Conservation (phyloP, 2,329 filamentous ascomycete species). For the Arthroderma sp. region DNA sequence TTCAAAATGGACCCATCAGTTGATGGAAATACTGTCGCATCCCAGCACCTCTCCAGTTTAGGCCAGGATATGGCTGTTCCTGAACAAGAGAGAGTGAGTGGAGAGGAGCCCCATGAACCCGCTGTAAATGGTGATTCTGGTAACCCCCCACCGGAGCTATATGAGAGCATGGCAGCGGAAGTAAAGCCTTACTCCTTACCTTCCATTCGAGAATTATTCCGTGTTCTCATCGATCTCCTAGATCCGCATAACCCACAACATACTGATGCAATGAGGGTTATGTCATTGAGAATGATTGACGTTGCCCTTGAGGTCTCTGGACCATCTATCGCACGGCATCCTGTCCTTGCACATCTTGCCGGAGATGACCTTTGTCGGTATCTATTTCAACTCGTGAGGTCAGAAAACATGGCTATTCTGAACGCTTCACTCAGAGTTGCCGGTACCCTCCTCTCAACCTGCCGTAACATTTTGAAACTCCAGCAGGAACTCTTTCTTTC, state of each 20-base stretch:
- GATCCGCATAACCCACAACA: slow-evolving; percentile 88
- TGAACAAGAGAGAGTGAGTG: slow-evolving; percentile 20
- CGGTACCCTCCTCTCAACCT: slow-evolving; percentile 80
- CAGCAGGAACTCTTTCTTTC: slow-evolving; percentile 94
- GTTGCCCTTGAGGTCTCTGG: slow-evolving; percentile 93
- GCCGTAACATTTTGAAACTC: slow-evolving; percentile 77
- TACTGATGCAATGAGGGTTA: slow-evolving; percentile 89
- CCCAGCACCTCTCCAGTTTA: slow-evolving; percentile 34
- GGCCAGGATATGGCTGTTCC: slow-evolving; percentile 23
- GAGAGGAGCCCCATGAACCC: slow-evolving; percentile 23
- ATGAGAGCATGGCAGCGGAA: slow-evolving; percentile 36
- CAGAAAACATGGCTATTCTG: slow-evolving; percentile 88
- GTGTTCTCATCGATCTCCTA: slow-evolving; percentile 82
- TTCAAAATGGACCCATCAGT: slow-evolving; percentile 74
- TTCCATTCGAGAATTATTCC: slow-evolving; percentile 85
- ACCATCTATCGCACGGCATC: slow-evolving; percentile 85
- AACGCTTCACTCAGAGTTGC: slow-evolving; percentile 88
- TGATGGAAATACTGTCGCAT: slow-evolving; percentile 49
- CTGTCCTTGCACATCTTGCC: slow-evolving; percentile 71
- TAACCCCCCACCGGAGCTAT: slow-evolving; percentile 23
- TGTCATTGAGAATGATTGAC: slow-evolving; percentile 93
- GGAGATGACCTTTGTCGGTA: slow-evolving; percentile 89
- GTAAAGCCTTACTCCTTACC: slow-evolving; percentile 85
- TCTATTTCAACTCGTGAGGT: slow-evolving; percentile 88
- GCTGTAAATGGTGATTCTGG: slow-evolving; percentile 20